Conservation (phyloP, 352 stramenopile genomes). For the Phytophthora citrophthora region DNA sequence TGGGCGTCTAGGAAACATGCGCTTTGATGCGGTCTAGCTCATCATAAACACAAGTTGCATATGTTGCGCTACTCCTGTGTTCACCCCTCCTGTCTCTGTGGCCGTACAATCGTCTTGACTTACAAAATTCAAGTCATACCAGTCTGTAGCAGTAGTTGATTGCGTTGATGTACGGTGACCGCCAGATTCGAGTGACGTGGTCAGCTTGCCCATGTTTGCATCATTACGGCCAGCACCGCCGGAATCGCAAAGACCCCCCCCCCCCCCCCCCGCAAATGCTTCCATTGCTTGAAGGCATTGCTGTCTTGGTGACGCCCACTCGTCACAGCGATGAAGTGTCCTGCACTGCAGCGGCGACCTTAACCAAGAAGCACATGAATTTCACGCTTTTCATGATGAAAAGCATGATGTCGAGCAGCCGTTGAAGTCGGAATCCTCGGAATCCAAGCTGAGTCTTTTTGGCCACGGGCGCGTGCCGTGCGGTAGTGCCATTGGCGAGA, state of each 20-base stretch:
- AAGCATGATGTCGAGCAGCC: no score
- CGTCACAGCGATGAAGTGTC: not conserved
- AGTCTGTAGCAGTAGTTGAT: not conserved
- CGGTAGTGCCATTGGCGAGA: conserved; percentile 9
- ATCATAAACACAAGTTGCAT: no score
- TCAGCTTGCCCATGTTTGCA: not conserved
- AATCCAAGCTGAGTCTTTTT: not conserved
- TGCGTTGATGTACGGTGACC: not conserved
- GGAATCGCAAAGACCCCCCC: not conserved
- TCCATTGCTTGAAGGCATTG: not conserved
- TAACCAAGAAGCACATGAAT: no score
- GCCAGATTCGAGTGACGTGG: conserved; percentile 6
- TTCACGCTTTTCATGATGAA: no score
- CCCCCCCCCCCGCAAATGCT: not conserved
- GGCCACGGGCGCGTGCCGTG: conserved; percentile 3
- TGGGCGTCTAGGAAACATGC: no score
- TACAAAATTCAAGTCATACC: not conserved
- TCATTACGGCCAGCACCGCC: conserved; percentile 2
- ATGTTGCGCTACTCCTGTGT: no score
- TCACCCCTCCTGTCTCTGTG: not conserved
- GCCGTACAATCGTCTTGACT: not conserved
- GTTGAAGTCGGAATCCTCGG: conserved; percentile 1
- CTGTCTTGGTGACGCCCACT: not conserved
- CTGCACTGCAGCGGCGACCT: not conserved
- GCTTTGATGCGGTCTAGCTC: no score